Conservation (phyloP, 164 flowering plant species). For the Berberis vulgaris region DNA sequence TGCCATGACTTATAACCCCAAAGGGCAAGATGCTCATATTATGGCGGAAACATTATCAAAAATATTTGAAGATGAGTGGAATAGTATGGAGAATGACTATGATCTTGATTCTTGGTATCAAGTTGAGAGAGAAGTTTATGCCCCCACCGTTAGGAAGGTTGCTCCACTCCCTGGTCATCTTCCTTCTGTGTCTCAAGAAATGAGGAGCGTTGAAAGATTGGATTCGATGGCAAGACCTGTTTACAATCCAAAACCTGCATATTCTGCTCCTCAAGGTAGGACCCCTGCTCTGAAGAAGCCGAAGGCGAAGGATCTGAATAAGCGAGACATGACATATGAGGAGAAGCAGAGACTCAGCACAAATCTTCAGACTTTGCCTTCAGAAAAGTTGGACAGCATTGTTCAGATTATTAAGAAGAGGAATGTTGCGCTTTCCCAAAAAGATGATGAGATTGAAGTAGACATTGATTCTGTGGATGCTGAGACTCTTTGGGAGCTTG, state of each 20-base stretch:
- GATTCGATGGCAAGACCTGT: conserved; percentile 27
- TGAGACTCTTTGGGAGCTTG: conserved; percentile 91
- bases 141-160: conserved; percentile 29
- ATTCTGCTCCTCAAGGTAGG: conserved; percentile 21
- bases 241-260: conserved; percentile 18
- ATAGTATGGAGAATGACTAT: conserved; percentile 29
- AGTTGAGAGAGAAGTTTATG: conserved; percentile 19
- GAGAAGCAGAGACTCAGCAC: conserved; percentile 77
- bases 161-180: conserved; percentile 12
- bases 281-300: conserved; percentile 51
- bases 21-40: conserved; percentile 67
- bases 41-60: conserved; percentile 59
- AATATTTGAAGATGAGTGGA: conserved; percentile 62
- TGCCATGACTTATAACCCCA: conserved; percentile 83
- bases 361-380: conserved; percentile 60
- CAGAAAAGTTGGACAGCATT: conserved; percentile 68
- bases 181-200: conserved; percentile 16
- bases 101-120: conserved; percentile 22
- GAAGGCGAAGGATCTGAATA: conserved; percentile 44
- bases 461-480: conserved; percentile 78
- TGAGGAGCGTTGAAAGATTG: conserved; percentile 32
- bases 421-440: conserved; percentile 50
- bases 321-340: conserved; percentile 73
- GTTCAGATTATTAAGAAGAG: conserved; percentile 79
- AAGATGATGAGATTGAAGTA: conserved; percentile 86